phyloP scores from a whole-genome alignment of 2,329 filamentous ascomycete species.

The Tetracladium maxilliforme region DNA sequence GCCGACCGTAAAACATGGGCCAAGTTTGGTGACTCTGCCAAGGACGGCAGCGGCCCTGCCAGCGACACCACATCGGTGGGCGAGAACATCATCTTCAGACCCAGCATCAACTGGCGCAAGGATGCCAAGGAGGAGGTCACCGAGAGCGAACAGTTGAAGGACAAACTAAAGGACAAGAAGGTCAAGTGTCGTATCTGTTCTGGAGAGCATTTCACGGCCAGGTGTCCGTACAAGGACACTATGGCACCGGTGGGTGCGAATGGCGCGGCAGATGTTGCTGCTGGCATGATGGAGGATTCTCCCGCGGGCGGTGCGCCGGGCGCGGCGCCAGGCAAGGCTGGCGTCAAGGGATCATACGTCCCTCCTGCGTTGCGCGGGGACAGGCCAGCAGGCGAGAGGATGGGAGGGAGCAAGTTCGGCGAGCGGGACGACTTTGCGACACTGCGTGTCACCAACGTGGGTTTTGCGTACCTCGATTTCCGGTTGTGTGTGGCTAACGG shows the following conservation, averaged over 20 bases:
- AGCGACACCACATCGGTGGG: slow-evolving; percentile 84
- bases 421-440: slow-evolving; percentile 95
- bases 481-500: slow-evolving; percentile 6
- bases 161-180: slow-evolving; percentile 94
- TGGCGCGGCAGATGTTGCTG: slow-evolving; percentile 35
- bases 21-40: slow-evolving; percentile 86
- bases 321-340: slow-evolving; percentile 30
- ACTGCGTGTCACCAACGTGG: slow-evolving; percentile 90
- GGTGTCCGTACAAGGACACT: slow-evolving; percentile 99
- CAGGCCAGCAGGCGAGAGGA: slow-evolving; percentile 58
- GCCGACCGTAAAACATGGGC: slow-evolving; percentile 85
- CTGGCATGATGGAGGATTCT: too few species aligned
- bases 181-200: slow-evolving; percentile 99
- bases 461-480: slow-evolving; percentile 20
- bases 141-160: slow-evolving; percentile 62
- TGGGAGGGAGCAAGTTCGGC: slow-evolving; percentile 69
- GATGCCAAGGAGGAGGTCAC: slow-evolving; percentile 70
- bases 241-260: slow-evolving; percentile 75
- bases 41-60: slow-evolving; percentile 69
- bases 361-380: slow-evolving; percentile 80
- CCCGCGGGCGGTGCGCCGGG: slow-evolving; percentile 28
- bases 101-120: slow-evolving; percentile 85
- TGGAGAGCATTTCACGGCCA: slow-evolving; percentile 97
- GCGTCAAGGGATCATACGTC: slow-evolving; percentile 72
- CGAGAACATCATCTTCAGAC: slow-evolving; percentile 97